Base-by-base conservation (phyloP, 768 basidiomycete species). In the Hygrophorus pudorinus region DNA sequence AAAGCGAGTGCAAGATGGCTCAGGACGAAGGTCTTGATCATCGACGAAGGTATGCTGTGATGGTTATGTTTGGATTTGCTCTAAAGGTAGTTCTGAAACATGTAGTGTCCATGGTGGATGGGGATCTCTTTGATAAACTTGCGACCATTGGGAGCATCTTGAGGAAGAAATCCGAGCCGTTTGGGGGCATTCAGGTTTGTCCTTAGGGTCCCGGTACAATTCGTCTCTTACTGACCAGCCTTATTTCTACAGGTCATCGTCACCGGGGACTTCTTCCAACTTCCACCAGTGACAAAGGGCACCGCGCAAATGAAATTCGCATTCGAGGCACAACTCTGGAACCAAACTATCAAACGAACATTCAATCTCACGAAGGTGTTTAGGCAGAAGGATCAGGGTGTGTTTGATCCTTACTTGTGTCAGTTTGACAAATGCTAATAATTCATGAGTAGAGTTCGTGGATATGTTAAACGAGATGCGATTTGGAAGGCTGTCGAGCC, bases 381-480 rank as follows among this genome's bases (percentile, higher is more conserved):
- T 71, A 70, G 94, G 45, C 94, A 99, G 62, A 82, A 79, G 40
- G 93, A 96, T 60, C 81, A 85, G 61, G 79, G 92, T 90, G 49
- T 41, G 76, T 59, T 46, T 3, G 1, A 21, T 6, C 17, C 20
- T 45, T 32, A 14, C 49, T 38, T 9, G 37, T 24, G 18, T 28
- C 36, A 21, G 35, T 24, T 34, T 28, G 36, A 41, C 29, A 34
- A 34, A 38, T 46, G 41, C 41, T 48, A 16, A 28, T 16, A 10
- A 31, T 36, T 46, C 31, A 16, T 24, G 32, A 42, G 28, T 58
- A 91, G 91, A 79, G 42, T 97, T 99, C 57, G 77, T 99, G 41
- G 73, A 88, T 60, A 98, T 98, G 91, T 69, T 98, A 41, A 99
- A 97, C 58, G 92, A 98, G 60, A 98, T 98, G 96, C 79, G 96